Conservation (phyloP, 768 basidiomycete species). For the Lyophyllum decastes region DNA sequence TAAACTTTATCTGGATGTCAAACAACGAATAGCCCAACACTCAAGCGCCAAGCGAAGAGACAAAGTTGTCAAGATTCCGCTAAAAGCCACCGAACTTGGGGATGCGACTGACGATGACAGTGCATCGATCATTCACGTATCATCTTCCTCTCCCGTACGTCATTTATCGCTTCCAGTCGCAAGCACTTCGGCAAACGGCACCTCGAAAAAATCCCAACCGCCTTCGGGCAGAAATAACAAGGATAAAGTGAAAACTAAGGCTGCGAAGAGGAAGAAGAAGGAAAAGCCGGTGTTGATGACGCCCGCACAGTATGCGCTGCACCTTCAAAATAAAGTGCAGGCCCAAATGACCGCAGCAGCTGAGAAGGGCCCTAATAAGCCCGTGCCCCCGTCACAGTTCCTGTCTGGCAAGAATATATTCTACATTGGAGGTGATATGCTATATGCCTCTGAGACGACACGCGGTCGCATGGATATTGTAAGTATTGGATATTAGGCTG, state of each 20-base stretch:
- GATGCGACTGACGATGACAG: conserved; percentile 24
- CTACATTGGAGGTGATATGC: conserved; percentile 61
- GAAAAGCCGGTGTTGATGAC: conserved; percentile 43
- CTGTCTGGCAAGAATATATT: conserved; percentile 58
- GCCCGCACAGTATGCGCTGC: conserved; percentile 56
- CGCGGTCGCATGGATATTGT: conserved; percentile 63
- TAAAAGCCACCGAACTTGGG: conserved; percentile 14
- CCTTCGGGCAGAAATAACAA: neutral
- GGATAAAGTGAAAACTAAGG: conserved; percentile 25
- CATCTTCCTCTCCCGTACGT: conserved; percentile 35
- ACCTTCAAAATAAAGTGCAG: conserved; percentile 45
- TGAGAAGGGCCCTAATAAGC: conserved; percentile 19
- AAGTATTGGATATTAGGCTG: conserved; percentile 28
- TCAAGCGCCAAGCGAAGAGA: conserved; percentile 25
- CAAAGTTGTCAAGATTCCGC: conserved; percentile 28
- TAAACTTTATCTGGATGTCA: conserved; percentile 31
- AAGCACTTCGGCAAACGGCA: conserved; percentile 5
- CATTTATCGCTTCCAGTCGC: conserved; percentile 24
- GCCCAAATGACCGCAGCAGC: conserved; percentile 23
- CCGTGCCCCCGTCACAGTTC: conserved; percentile 26
- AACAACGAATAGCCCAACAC: conserved; percentile 36
- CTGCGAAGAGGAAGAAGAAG: conserved; percentile 32
- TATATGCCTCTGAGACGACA: conserved; percentile 49
- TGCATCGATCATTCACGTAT: conserved; percentile 27
- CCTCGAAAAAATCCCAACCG: neutral